phyloP scores from a whole-genome alignment of 768 basidiomycete genomes.

The Hygrocybe coccinea region DNA sequence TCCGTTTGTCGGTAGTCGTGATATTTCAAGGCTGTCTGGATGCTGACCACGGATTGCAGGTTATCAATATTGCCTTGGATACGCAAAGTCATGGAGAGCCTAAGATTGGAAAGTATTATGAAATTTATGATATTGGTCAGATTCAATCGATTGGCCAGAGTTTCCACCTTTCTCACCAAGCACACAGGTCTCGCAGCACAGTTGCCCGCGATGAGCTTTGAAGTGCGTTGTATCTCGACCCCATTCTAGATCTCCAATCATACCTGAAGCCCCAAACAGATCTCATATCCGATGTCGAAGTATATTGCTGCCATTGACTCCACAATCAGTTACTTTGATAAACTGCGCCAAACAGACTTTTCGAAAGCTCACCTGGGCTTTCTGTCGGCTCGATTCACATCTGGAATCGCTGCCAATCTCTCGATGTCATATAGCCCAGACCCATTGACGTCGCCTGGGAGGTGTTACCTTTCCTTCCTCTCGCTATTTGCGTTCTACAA shows the following conservation, averaged over 20 bases:
- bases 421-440: conserved; percentile 3
- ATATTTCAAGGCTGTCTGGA: neutral
- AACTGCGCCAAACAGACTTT: neutral
- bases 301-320: neutral
- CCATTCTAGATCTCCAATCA: neutral
- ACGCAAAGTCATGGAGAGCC: conserved; percentile 1
- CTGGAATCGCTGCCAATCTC: neutral
- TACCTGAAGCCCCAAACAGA: neutral
- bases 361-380: neutral
- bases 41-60: neutral
- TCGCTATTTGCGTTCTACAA: neutral
- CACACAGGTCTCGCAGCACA: neutral
- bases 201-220: conserved; percentile 1
- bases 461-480: neutral
- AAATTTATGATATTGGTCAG: conserved; percentile 6
- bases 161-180: neutral
- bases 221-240: neutral
- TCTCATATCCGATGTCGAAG: neutral
- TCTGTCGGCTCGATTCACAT: neutral
- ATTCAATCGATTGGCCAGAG: neutral
- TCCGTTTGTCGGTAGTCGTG: neutral
- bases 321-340: neutral
- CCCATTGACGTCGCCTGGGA: neutral
- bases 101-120: conserved; percentile 2
- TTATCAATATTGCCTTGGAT: neutral